Base-by-base conservation (phyloP, 208 protist species). In the Trypanosoma lewisi region DNA sequence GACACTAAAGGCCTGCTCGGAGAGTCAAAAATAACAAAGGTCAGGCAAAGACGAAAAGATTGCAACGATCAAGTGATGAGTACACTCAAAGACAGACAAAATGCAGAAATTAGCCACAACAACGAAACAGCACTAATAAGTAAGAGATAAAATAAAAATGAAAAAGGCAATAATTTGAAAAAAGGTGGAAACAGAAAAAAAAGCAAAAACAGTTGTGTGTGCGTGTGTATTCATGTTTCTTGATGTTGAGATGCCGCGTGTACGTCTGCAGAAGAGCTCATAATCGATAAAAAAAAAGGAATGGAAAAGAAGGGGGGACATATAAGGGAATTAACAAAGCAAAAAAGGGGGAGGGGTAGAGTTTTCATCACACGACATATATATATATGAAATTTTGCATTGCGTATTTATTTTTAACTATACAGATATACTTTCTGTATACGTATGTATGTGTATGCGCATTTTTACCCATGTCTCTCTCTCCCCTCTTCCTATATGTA, bases 61-160 rank as follows among this genome's bases (percentile, higher is more conserved):
- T 25, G 33, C 14, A 14, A 23, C 7, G 53, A 44, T 7, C 7
- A 14, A 41, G 36, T 41, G 36, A 41, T 14, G 19, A 48, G 16
- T 21, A 21, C 14, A 28, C 7, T 57, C 25, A 66, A 50, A 37
- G 36, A 41, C 7, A 41, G 14, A 41, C 7, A 9, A 49, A 56
- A 53, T 45, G 47, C 3, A 34, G 21, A 41, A 41, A 41, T 16
- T 41, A 41, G 14, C 36, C 7, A 41, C 36, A 41, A 41, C 36
- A 41, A 41, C 36, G 9, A 34, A 56, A 53, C 21, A n/a, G 9
- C 30, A 17, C 52, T 66, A 27, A 58, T 28, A 56, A 56, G 16
- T 49, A 65, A 23, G 28, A 14, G 14, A 41, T n/a, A 41, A 41
- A 41, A 14, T 7, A 41, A 41, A 41, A 41, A 41, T 7, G 36